Conservation (phyloP, 108 stramenopile genomes). For the Nitzschia sp. region DNA sequence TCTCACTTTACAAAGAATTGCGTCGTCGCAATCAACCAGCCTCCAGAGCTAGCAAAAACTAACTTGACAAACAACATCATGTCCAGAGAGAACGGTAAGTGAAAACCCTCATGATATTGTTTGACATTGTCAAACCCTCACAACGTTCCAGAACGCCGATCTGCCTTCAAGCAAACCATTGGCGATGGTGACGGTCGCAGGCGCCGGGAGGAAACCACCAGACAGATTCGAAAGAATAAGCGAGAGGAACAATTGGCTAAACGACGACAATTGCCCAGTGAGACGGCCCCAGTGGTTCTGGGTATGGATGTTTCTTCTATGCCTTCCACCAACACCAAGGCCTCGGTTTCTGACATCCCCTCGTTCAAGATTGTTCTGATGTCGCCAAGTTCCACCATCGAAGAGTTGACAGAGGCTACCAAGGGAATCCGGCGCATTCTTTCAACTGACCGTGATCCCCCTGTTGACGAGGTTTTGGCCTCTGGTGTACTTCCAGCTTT, state of each 20-base stretch:
- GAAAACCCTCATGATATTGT: neutral
- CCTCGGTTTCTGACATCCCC: slow-evolving; percentile 55
- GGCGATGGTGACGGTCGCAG: slow-evolving; percentile 85
- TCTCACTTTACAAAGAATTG: no score
- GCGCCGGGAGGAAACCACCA: slow-evolving; percentile 69
- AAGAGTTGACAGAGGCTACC: slow-evolving; percentile 48
- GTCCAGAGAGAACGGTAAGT: neutral
- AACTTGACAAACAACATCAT: neutral
- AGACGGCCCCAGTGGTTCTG: neutral
- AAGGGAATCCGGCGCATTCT: slow-evolving; percentile 80
- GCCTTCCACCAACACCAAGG: slow-evolving; percentile 2
- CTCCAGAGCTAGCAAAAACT: neutral
- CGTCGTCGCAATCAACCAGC: neutral
- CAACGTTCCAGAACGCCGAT: slow-evolving; percentile 54
- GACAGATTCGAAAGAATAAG: slow-evolving; percentile 74
- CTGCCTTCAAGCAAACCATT: slow-evolving; percentile 90
- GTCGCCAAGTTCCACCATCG: slow-evolving; percentile 31
- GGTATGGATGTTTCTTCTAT: neutral
- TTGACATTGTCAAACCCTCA: neutral
- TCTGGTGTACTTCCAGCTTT: slow-evolving; percentile 71
- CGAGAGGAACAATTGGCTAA: slow-evolving; percentile 70
- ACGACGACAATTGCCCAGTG: slow-evolving; percentile 33
- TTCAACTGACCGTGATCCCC: slow-evolving; percentile 78
- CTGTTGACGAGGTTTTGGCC: slow-evolving; percentile 75
- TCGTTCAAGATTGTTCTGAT: slow-evolving; percentile 22